Evolutionary conservation across 176 grass and related monocot genomes (phyloP).

Genomic region (Paspalum vaginatum): DNA sequence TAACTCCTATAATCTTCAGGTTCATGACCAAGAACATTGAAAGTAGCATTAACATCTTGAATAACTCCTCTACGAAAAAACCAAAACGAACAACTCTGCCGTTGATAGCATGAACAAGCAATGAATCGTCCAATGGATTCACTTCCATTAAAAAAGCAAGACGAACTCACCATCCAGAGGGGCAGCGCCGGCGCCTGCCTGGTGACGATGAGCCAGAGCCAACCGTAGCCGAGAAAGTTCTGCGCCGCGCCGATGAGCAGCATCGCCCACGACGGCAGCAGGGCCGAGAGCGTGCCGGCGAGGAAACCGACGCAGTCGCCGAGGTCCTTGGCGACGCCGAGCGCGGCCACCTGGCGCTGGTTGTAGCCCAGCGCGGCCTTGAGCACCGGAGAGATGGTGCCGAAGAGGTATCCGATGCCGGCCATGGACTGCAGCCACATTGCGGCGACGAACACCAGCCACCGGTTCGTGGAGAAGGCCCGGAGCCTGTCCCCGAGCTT

Average conservation of each 20-base stretch:
- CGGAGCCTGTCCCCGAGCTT: conserved; percentile 37
- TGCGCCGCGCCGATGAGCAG: conserved; percentile 70
- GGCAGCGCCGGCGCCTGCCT: conserved; percentile 61
- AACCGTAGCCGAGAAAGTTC: conserved; percentile 86
- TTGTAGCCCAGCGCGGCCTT: conserved; percentile 86
- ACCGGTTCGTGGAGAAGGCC: conserved; percentile 73
- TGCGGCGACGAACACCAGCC: conserved; percentile 86
- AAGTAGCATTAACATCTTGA: background rate
- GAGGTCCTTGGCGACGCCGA: conserved; percentile 89
- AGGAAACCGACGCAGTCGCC: conserved; percentile 89
- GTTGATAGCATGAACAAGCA: background rate
- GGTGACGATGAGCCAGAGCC: conserved; percentile 88
- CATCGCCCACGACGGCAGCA: conserved; percentile 70
- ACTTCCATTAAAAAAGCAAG: background rate
- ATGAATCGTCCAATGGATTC: conserved; percentile 7
- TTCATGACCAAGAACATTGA: conserved; percentile 33
- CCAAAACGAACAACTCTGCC: background rate
- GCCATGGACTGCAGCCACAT: conserved; percentile 97
- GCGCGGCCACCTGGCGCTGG: conserved; percentile 78
- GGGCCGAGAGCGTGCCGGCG: conserved; percentile 71
- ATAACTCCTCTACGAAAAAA: background rate
- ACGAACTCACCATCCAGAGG: conserved; percentile 57
- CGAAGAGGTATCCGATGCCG: conserved; percentile 89
- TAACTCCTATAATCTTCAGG: conserved; percentile 9
- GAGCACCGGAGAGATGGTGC: conserved; percentile 77